Evolutionary conservation across 2,329 filamentous ascomycete species (phyloP).

Genomic region (Ramularia collo-cygni): DNA sequence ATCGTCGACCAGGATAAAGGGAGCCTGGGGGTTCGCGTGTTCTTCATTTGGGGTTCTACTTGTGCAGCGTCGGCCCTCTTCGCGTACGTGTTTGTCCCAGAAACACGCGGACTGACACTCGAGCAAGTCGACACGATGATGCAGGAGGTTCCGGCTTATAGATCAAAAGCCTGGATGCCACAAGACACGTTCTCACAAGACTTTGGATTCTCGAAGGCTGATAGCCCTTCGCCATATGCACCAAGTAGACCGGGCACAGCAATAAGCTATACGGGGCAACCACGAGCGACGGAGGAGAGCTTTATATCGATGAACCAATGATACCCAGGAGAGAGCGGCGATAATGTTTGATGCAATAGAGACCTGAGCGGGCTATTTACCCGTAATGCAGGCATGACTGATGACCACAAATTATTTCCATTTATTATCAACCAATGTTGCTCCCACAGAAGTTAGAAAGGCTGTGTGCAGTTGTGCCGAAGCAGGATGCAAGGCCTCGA

Average conservation of each 20-base stretch:
- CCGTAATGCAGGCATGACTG: too few species aligned
- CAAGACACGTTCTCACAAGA: constrained; percentile 27
- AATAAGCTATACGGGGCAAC: not conserved
- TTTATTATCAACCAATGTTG: too few species aligned
- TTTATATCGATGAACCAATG: constrained; percentile 17
- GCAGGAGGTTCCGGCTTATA: constrained; percentile 42
- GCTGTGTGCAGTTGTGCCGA: too few species aligned
- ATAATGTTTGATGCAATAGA: too few species aligned
- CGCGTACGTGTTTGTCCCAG: constrained; percentile 34
- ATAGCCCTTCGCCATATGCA: not conserved
- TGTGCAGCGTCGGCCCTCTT: constrained; percentile 30
- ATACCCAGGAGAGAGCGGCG: not conserved
- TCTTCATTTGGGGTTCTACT: constrained; percentile 40
- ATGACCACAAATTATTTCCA: too few species aligned
- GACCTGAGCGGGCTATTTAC: too few species aligned
- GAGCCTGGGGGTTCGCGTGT: constrained; percentile 42
- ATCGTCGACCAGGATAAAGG: constrained; percentile 56
- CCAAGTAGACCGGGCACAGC: constrained; percentile 3
- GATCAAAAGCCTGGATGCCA: constrained; percentile 26
- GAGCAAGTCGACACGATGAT: constrained; percentile 37
- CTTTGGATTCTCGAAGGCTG: constrained; percentile 6
- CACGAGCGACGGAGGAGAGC: constrained; percentile 8
- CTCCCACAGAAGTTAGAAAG: too few species aligned
- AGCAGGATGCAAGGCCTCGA: too few species aligned
- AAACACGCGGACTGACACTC: constrained; percentile 35